Percentiles rank a stretch among this genome's conserved stretches.
Evolutionary conservation across 768 basidiomycete genomes (phyloP).

Genomic region (Serendipita sp.): DNA sequence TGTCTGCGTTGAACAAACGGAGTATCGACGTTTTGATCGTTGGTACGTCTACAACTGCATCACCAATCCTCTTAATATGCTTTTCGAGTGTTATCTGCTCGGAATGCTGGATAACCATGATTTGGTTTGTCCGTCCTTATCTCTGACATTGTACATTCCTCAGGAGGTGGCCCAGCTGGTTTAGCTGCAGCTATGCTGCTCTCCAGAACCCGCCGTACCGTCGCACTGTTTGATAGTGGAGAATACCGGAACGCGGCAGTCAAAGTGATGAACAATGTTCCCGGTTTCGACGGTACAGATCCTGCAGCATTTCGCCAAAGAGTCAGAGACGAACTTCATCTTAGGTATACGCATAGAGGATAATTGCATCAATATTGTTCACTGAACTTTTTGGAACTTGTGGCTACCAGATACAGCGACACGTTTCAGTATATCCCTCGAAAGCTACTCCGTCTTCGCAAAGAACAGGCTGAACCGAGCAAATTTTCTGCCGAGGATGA

Average conservation of each 20-base stretch:
- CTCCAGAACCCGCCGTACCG: constrained; percentile 13
- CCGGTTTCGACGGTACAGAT: not conserved
- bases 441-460: not conserved
- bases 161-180: constrained; percentile 19
- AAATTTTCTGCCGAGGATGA: too few species aligned
- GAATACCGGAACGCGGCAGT: constrained; percentile 14
- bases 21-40: not conserved
- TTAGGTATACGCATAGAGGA: not conserved
- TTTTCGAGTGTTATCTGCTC: too few species aligned
- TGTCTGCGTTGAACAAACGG: not conserved
- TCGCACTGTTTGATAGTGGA: constrained; percentile 16
- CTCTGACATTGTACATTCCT: too few species aligned
- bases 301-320: not conserved
- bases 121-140: too few species aligned
- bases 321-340: not conserved
- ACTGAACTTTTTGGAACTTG: too few species aligned
- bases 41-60: not conserved
- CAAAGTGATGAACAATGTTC: constrained; percentile 11
- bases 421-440: constrained; percentile 1
- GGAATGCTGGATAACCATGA: too few species aligned
- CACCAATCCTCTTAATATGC: too few species aligned
- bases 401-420: not conserved
- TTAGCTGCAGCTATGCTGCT: constrained; percentile 16
- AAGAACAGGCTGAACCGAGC: too few species aligned
- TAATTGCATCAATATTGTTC: too few species aligned